Percentiles rank a stretch among this genome's conserved stretches.
Evolutionary conservation across 495 filamentous ascomycete species (phyloP).

Genomic region (Xylaria curta): DNA sequence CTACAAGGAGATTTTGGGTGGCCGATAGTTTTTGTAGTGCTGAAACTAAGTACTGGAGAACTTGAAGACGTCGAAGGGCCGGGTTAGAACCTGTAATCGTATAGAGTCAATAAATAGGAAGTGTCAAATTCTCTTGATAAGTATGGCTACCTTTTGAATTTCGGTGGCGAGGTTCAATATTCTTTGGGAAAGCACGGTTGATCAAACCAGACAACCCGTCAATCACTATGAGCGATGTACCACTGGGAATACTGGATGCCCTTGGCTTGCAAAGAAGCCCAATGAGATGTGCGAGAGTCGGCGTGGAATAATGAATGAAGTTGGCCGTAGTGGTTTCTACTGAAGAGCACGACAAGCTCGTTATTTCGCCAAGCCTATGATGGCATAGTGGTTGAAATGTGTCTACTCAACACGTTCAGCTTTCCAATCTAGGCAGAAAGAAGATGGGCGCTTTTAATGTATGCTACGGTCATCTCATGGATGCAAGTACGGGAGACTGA

Average conservation of each 20-base stretch:
- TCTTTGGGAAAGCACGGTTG: slow-evolving; percentile 70
- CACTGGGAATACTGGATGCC: slow-evolving; percentile 60
- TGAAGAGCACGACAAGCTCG: slow-evolving; percentile 22
- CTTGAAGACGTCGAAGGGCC: slow-evolving; percentile 48
- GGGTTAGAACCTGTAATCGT: slow-evolving; percentile 40
- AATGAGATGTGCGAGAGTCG: slow-evolving; percentile 76
- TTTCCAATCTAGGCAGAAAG: neutral
- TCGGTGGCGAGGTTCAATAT: slow-evolving; percentile 36
- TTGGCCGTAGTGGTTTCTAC: slow-evolving; percentile 28
- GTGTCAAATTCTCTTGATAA: slow-evolving; percentile 31
- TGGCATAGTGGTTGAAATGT: slow-evolving; percentile 33
- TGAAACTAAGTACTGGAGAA: slow-evolving; percentile 53
- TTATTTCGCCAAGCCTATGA: slow-evolving; percentile 35
- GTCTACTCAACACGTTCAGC: slow-evolving; percentile 16
- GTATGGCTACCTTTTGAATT: slow-evolving; percentile 34
- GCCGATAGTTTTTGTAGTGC: slow-evolving; percentile 71
- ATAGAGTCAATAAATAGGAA: slow-evolving; percentile 14
- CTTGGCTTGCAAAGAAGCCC: slow-evolving; percentile 71
- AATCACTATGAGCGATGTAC: slow-evolving; percentile 72
- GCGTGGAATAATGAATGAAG: slow-evolving; percentile 44
- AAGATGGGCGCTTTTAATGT: neutral
- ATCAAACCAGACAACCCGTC: slow-evolving; percentile 79
- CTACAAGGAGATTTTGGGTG: slow-evolving; percentile 68
- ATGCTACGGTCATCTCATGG: neutral
- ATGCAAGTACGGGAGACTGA: slow-evolving; percentile 51